These are phyloP conservation scores for Nelumbo lutea DNA, from an alignment of 164 flowering plant genomes.

Conservation along the genomic window DNA sequence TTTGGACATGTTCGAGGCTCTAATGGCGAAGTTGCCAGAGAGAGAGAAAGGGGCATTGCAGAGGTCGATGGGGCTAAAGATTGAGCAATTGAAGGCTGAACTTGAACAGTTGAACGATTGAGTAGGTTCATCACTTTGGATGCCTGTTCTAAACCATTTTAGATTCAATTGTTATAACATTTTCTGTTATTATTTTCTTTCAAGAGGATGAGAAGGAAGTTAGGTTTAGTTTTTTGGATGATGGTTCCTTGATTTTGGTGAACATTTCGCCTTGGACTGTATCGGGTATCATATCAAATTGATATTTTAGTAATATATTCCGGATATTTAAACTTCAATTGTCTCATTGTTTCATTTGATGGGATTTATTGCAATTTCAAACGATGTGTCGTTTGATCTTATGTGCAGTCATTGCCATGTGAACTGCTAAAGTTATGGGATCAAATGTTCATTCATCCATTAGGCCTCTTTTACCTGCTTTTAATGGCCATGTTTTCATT, in stretches of 20 bases:
- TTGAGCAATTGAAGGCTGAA: slow-evolving; percentile 94
- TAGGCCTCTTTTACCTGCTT: neutral
- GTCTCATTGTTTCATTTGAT: neutral
- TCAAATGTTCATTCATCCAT: neutral
- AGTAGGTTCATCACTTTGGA: slow-evolving; percentile 25
- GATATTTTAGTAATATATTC: neutral
- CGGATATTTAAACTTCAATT: neutral
- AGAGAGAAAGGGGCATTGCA: slow-evolving; percentile 49
- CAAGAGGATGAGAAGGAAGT: neutral
- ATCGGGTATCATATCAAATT: neutral
- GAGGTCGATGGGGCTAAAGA: slow-evolving; percentile 92
- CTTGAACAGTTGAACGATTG: slow-evolving; percentile 71
- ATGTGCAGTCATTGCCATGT: neutral
- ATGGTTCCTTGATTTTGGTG: neutral
- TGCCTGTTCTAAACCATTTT: neutral
- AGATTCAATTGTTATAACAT: neutral
- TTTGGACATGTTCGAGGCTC: slow-evolving; percentile 53
- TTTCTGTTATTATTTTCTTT: neutral
- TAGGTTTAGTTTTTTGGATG: neutral
- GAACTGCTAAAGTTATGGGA: neutral
- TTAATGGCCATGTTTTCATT: neutral
- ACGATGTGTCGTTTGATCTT: neutral
- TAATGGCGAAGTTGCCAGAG: slow-evolving; percentile 52
- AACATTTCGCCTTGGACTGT: neutral
- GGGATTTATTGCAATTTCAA: neutral